Base-by-base conservation (phyloP, 257 asterid genomes). In the Salvia hispanica region DNA sequence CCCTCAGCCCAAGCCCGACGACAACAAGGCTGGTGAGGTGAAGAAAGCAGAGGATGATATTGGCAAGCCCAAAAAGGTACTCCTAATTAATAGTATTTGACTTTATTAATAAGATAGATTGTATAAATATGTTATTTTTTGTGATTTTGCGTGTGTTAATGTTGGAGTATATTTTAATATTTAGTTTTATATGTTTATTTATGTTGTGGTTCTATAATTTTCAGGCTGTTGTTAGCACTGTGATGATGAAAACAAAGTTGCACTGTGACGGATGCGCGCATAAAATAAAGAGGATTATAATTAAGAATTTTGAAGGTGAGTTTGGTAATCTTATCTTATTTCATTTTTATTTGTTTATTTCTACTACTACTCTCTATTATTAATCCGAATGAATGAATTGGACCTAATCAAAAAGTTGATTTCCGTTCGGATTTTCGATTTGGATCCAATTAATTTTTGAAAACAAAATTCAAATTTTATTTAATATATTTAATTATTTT, bases 181-280 rank as follows among this genome's bases (percentile, higher is more conserved):
- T 8, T 40, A 40, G 18, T 54, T 10, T 9, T 21, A 15, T 58
- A 62, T 3, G 1, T 28, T 44, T 37, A 2, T n/a, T 7, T 3
- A 64, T 51, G 25, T 58, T 53, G 53, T 44, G 37, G 4, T 66
- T 52, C 55, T 52, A 13, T 40, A 8, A 40, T 48, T 76, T 25
- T 69, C 76, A 90, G 94, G 81, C 81, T 40, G 84, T 67, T 62
- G 77, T 73, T 61, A 83, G 72, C 46, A 80, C 88, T 6, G 93
- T 88, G 74, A 80, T 76, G 55, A 76, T 92, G 85, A 90, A 88
- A 81, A 88, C 86, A 73, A 81, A 63, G 48, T 79, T 92, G 46
- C 98, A 92, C 80, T 92, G 98, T 56, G 95, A 92, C 63, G 98
- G 93, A 59, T 92, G 98, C 63, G 95, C 95, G 4, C 80, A 79